These are phyloP conservation scores for Pseudogymnoascus sp. DNA, from an alignment of 2,329 filamentous ascomycete genomes.

Conservation along the genomic window DNA sequence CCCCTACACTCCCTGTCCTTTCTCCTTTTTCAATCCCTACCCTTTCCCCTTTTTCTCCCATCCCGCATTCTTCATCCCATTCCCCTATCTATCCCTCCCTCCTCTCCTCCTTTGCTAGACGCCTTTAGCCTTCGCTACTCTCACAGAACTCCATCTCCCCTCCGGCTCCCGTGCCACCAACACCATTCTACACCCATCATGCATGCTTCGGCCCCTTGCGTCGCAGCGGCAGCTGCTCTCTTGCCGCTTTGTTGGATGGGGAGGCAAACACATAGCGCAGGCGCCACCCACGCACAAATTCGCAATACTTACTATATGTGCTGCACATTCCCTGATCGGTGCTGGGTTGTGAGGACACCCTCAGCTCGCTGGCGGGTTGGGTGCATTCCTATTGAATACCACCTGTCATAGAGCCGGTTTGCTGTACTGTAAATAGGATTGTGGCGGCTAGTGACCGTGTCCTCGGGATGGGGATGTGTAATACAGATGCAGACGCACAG, in stretches of 20 bases:
- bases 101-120: neutral
- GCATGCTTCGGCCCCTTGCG: neutral
- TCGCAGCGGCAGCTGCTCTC: neutral
- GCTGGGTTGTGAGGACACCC: neutral
- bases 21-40: neutral
- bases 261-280: neutral
- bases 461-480: neutral
- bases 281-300: neutral
- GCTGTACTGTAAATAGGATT: neutral
- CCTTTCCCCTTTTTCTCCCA: neutral
- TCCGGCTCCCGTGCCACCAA: neutral
- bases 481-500: neutral
- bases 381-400: neutral
- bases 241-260: neutral
- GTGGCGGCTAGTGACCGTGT: neutral
- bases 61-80: neutral
- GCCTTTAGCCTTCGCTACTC: neutral
- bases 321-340: neutral
- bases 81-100: neutral
- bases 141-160: neutral
- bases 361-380: neutral
- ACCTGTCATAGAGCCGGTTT: neutral
- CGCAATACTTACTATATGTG: neutral
- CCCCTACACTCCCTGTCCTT: neutral
- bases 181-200: neutral